Percentiles rank a stretch among this genome's conserved stretches.
These are phyloP conservation scores for Zalerion maritima DNA, from an alignment of 495 filamentous ascomycete species.

Conservation along the genomic window DNA sequence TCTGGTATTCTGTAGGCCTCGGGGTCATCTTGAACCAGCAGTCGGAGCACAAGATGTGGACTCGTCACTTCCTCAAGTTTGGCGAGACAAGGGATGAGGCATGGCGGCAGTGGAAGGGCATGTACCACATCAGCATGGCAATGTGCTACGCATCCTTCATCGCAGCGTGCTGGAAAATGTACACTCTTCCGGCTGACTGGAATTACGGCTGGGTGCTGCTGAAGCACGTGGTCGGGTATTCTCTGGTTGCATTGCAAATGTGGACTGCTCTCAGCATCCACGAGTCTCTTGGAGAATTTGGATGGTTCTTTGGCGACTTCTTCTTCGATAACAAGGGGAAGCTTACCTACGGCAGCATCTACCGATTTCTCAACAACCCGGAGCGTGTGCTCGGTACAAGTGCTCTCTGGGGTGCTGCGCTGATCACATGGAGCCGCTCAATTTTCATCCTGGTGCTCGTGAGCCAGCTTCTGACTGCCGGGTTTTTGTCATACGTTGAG, in stretches of 20 bases:
- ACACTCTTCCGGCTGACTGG: conserved; percentile 72
- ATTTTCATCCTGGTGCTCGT: conserved; percentile 74
- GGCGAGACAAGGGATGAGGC: conserved; percentile 81
- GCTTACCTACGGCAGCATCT: conserved; percentile 91
- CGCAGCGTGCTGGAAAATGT: conserved; percentile 93
- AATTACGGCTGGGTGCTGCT: conserved; percentile 67
- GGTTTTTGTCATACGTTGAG: conserved; percentile 87
- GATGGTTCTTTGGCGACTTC: conserved; percentile 99
- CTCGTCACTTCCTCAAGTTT: conserved; percentile 91
- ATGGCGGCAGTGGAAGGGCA: conserved; percentile 95
- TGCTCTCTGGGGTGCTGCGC: conserved; percentile 87
- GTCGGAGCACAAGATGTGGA: conserved; percentile 83
- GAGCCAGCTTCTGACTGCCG: conserved; percentile 70
- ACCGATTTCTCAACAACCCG: conserved; percentile 94
- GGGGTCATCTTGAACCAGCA: conserved; percentile 74
- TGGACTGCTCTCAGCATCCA: conserved; percentile 94
- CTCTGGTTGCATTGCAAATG: conserved; percentile 71
- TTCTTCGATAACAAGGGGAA: conserved; percentile 80
- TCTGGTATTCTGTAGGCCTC: conserved; percentile 86
- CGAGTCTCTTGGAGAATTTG: conserved; percentile 92
- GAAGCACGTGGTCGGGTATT: conserved; percentile 69
- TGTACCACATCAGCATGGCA: conserved; percentile 81
- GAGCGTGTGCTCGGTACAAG: conserved; percentile 88
- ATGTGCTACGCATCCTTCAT: conserved; percentile 83
- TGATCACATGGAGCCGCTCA: conserved; percentile 75